A percentile compares a stretch with the other conserved stretches of the same genome.
phyloP scores from a whole-genome alignment of 768 basidiomycete species.

The Suillus ampliporus region DNA sequence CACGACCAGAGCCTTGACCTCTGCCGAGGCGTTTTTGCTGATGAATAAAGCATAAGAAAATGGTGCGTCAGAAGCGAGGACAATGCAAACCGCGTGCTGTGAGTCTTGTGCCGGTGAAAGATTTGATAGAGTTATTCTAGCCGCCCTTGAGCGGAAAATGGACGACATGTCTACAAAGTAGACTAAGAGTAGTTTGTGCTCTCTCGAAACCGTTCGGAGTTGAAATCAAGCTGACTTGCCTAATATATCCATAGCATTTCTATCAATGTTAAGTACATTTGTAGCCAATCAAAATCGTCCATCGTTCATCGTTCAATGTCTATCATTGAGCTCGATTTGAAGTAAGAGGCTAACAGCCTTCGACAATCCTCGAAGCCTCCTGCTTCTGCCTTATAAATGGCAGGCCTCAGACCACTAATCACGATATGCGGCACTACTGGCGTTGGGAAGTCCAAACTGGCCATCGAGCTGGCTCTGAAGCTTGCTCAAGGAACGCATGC shows the following conservation, averaged over 20 bases:
- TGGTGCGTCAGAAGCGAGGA: neutral
- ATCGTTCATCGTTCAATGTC: no score
- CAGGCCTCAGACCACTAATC: constrained; percentile 66
- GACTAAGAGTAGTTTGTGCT: neutral
- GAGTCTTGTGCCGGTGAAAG: constrained; percentile 74
- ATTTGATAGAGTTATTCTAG: constrained; percentile 68
- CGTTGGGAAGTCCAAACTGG: constrained; percentile 93
- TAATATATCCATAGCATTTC: neutral
- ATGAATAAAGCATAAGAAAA: constrained; percentile 17
- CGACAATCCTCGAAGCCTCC: neutral
- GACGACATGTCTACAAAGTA: constrained; percentile 38
- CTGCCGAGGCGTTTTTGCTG: constrained; percentile 96
- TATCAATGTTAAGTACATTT: no score
- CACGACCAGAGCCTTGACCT: constrained; percentile 90
- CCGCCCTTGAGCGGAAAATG: constrained; percentile 36
- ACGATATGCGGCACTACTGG: constrained; percentile 94
- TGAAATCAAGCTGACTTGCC: neutral
- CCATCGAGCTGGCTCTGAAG: constrained; percentile 82
- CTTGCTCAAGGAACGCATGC: constrained; percentile 42
- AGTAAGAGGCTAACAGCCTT: neutral
- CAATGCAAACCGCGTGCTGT: constrained; percentile 60
- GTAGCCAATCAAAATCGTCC: no score
- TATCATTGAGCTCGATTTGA: no score
- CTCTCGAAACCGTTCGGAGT: neutral
- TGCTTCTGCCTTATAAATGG: constrained; percentile 19